These are phyloP conservation scores for Clonostachys rhizophaga DNA, from an alignment of 2,329 filamentous ascomycete genomes.

Conservation along the genomic window DNA sequence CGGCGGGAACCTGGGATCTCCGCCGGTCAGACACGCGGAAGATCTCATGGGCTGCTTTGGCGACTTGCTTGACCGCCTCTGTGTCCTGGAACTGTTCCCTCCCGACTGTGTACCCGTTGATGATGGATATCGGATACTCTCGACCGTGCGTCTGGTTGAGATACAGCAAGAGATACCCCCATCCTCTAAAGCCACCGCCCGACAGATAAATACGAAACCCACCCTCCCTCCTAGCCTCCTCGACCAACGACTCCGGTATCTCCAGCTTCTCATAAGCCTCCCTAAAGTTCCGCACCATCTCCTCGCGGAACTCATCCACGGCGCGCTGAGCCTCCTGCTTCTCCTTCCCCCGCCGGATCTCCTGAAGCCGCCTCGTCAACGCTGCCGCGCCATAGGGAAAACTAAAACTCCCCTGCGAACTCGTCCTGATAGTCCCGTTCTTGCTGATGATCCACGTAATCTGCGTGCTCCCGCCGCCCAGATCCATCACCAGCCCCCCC, in stretches of 20 bases:
- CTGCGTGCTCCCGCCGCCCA: slow-evolving; percentile 67
- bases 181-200: slow-evolving; percentile 66
- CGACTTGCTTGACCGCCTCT: slow-evolving; percentile 21
- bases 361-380: slow-evolving; percentile 47
- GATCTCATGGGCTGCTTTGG: slow-evolving; percentile 24
- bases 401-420: slow-evolving; percentile 53
- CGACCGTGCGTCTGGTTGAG: slow-evolving; percentile 53
- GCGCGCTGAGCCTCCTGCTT: slow-evolving; percentile 33
- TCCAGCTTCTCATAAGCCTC: slow-evolving; percentile 46
- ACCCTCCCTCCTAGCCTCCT: slow-evolving; percentile 33
- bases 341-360: slow-evolving; percentile 28
- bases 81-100: slow-evolving; percentile 47
- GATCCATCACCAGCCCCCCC: slow-evolving; percentile 66
- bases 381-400: slow-evolving; percentile 69
- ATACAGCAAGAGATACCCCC: slow-evolving; percentile 59
- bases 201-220: slow-evolving; percentile 61
- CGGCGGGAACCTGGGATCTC: slow-evolving; percentile 62
- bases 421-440: slow-evolving; percentile 42
- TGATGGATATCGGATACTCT: slow-evolving; percentile 67
- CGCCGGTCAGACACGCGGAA: slow-evolving; percentile 64
- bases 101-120: slow-evolving; percentile 60
- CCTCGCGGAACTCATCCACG: slow-evolving; percentile 35
- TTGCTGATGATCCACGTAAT: slow-evolving; percentile 60
- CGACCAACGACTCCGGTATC: slow-evolving; percentile 44
- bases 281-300: slow-evolving; percentile 47